Evolutionary conservation across 495 filamentous ascomycete genomes (phyloP), one percentile per base, ranked within the genome.

Genomic region (Ascodesmis nigricans): DNA sequence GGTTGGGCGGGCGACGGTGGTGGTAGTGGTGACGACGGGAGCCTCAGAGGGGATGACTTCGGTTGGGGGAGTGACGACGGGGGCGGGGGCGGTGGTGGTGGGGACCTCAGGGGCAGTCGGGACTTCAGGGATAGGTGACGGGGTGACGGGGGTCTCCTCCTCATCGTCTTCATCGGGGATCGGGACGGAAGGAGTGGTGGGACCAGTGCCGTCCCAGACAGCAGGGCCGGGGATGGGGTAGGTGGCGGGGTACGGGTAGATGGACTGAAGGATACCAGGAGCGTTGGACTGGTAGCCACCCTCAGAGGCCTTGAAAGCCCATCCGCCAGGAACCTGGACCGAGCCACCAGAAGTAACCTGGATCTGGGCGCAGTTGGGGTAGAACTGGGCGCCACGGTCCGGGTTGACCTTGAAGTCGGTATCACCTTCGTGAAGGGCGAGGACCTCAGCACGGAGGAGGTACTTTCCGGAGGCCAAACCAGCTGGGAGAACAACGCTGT

Each of bases 291-390:
- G 52, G 44, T 67, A 68, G 4, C 60, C 61, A 3, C 41, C 47
- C 18, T 53, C 42, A 32, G 57, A 49, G 45, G 53, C 34, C 18
- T 53, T 42, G 31, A 58, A 49, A 44, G 53, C 34, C 31, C 39
- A 50, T 18, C 40, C 45, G 28, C 39, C 43, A 20, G 39, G 19
- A 3, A 45, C 45, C 4, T 25, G 32, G 14, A 44, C 45, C 1
- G 46, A 32, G 25, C 60, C 61, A 22, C 46, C 39, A 18, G 50
- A 49, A 8, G 53, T 58, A 21, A 67, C 58, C 35, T 55, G 57
- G 40, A 66, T 42, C 49, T 66, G 64, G 3, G 63, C 51, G 47
- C 62, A 68, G 32, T 47, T 53, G 31, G 62, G 59, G 42, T 68
- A 66, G 48, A 65, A 47, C 53, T 68, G 64, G 14, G 64, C 64